Percentiles rank a stretch among this genome's conserved stretches.
phyloP scores from a whole-genome alignment of 176 grass and related monocot species.

The Calamus simplicifolius region DNA sequence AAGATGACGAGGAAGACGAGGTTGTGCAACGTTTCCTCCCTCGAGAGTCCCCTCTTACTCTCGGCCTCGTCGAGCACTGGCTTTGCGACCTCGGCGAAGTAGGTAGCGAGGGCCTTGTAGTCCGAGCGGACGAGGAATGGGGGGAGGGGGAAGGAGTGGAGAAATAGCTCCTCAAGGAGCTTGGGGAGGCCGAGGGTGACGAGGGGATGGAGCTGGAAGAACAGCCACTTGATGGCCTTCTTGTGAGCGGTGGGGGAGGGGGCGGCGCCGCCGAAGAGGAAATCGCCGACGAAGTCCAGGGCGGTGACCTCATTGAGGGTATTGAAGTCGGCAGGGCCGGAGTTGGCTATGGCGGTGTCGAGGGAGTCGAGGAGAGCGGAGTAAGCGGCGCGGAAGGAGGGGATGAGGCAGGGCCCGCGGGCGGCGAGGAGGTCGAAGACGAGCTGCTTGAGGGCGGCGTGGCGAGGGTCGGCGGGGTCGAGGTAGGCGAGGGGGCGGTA shows the following conservation, averaged over 20 bases:
- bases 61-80: slow-evolving; percentile 44
- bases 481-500: slow-evolving; percentile 52
- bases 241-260: slow-evolving; percentile 20
- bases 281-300: slow-evolving; percentile 47
- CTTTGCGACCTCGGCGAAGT: slow-evolving; percentile 36
- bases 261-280: slow-evolving; percentile 39
- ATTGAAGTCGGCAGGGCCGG: slow-evolving; percentile 40
- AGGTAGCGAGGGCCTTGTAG: slow-evolving; percentile 41
- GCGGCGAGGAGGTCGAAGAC: slow-evolving; percentile 34
- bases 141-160: slow-evolving; percentile 60
- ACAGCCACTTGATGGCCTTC: slow-evolving; percentile 48
- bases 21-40: slow-evolving; percentile 67
- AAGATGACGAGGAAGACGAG: slow-evolving; percentile 60
- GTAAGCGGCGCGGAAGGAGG: slow-evolving; percentile 33
- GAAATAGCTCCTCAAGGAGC: slow-evolving; percentile 46
- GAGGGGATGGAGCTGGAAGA: slow-evolving; percentile 56
- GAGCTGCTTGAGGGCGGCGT: slow-evolving; percentile 48
- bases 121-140: slow-evolving; percentile 32
- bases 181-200: slow-evolving; percentile 34
- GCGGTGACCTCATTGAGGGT: slow-evolving; percentile 23
- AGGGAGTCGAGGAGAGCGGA: slow-evolving; percentile 26
- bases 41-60: slow-evolving; percentile 23
- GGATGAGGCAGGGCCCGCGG: slow-evolving; percentile 29
- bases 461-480: slow-evolving; percentile 44
- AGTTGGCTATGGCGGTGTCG: slow-evolving; percentile 1